Conservation (phyloP, 140 eudicot species). For the Anethum foeniculum region DNA sequence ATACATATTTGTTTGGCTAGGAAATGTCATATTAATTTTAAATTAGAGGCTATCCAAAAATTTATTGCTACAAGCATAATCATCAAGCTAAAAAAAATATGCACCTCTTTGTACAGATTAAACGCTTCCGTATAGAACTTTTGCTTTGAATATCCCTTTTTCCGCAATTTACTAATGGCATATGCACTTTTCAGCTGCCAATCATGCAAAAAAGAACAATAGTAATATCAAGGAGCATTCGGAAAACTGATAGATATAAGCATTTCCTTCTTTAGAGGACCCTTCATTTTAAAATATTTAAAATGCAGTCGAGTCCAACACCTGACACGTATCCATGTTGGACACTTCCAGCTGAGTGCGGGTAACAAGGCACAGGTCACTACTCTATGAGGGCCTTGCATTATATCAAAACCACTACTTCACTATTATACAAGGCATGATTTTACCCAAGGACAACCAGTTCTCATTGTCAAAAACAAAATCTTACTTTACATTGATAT, state of each 20-base stretch:
- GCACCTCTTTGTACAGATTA: slow-evolving; percentile 72
- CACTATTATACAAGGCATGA: neutral
- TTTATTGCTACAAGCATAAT: neutral
- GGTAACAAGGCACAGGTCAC: too few relatives aligned
- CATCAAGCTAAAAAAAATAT: slow-evolving; percentile 2
- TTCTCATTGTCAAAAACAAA: neutral
- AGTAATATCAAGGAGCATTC: slow-evolving; percentile 14
- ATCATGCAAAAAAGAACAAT: slow-evolving; percentile 13
- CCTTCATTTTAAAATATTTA: too few relatives aligned
- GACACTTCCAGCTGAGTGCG: too few relatives aligned
- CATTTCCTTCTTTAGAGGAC: too few relatives aligned
- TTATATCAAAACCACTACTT: neutral
- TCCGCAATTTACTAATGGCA: slow-evolving; percentile 72
- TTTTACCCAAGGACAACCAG: neutral
- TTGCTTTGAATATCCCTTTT: slow-evolving; percentile 74
- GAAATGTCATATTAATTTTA: neutral
- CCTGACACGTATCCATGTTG: too few relatives aligned
- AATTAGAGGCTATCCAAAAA: neutral
- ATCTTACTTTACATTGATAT: neutral
- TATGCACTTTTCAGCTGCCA: slow-evolving; percentile 84
- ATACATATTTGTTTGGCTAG: neutral
- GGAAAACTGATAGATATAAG: neutral
- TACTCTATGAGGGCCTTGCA: neutral
- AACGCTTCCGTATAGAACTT: slow-evolving; percentile 68
- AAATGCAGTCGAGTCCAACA: too few relatives aligned